Percentiles rank a stretch among this genome's conserved stretches.
phyloP scores from a whole-genome alignment of 139 green algal genomes.

The Tetradesmus lagerheimii region DNA sequence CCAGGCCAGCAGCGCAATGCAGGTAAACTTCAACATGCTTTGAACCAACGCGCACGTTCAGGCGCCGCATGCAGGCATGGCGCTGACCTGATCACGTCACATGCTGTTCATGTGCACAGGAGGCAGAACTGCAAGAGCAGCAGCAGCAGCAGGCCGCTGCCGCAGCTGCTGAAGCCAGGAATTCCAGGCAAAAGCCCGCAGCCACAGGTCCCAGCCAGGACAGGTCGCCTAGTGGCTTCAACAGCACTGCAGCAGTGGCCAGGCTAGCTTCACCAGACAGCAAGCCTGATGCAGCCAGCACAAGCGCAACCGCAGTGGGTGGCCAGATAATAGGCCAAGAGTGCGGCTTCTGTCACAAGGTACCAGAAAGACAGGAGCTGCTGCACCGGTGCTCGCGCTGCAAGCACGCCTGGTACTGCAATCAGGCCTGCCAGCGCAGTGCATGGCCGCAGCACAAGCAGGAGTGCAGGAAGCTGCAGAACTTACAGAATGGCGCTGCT shows the following conservation, averaged over 20 bases:
- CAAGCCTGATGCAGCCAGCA: neutral
- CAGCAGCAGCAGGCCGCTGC: slow-evolving; percentile 25
- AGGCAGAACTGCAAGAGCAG: slow-evolving; percentile 28
- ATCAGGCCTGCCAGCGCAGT: slow-evolving; percentile 44
- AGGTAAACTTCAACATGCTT: neutral
- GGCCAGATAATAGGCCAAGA: neutral
- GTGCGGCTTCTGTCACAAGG: slow-evolving; percentile 24
- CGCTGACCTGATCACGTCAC: neutral
- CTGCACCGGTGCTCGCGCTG: slow-evolving; percentile 50
- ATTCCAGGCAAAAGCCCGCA: neutral
- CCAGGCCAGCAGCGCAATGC: slow-evolving; percentile 7
- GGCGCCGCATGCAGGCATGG: neutral
- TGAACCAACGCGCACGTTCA: neutral
- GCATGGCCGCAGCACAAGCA: slow-evolving; percentile 57
- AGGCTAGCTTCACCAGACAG: neutral
- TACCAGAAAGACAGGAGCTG: neutral
- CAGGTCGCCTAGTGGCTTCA: neutral
- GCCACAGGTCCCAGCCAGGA: neutral
- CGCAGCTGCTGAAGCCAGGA: neutral
- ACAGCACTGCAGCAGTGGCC: neutral
- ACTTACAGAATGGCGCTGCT: slow-evolving; percentile 5
- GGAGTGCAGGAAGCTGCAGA: slow-evolving; percentile 49
- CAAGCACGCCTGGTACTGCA: slow-evolving; percentile 54
- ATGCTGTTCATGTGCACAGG: slow-evolving; percentile 18
- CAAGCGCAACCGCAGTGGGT: neutral